Evolutionary conservation across 1,284 basidiomycete genomes (phyloP).

Genomic region (Malassezia equina): DNA sequence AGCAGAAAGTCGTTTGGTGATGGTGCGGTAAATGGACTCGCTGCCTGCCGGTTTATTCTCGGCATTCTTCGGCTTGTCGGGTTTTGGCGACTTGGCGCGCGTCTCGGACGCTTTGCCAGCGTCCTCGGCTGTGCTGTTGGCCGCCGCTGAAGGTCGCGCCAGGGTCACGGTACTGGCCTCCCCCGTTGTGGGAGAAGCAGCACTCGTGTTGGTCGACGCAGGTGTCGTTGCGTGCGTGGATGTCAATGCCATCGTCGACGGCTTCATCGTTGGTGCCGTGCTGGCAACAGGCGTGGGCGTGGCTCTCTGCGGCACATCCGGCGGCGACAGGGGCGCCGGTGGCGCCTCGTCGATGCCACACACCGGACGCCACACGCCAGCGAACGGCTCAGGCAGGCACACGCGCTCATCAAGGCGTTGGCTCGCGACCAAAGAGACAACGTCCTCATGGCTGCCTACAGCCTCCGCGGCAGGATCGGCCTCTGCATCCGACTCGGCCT

Average conservation of each 20-base stretch:
- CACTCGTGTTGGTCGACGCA: too few species aligned
- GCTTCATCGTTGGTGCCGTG: neutral
- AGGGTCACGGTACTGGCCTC: neutral
- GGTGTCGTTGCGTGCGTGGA: neutral
- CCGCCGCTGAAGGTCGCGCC: neutral
- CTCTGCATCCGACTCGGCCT: slow-evolving; percentile 6
- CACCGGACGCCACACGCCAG: neutral
- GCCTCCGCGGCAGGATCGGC: neutral
- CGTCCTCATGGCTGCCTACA: neutral
- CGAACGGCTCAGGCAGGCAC: neutral
- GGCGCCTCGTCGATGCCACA: neutral
- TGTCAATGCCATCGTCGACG: neutral
- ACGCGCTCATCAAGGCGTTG: too few species aligned
- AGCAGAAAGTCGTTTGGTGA: slow-evolving; percentile 78
- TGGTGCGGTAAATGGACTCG: slow-evolving; percentile 86
- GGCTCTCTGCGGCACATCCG: neutral
- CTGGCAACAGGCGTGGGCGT: neutral
- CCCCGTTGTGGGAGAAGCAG: too few species aligned
- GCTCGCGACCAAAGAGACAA: too few species aligned
- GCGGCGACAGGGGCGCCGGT: neutral
- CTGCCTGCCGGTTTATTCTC: slow-evolving; percentile 15
- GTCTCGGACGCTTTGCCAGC: neutral
- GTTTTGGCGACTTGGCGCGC: neutral
- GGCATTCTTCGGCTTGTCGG: neutral
- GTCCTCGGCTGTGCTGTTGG: neutral